A percentile compares a stretch with the other conserved stretches of the same genome.
These are phyloP conservation scores for Mucor indicus DNA, from an alignment of 371 early-diverging fungal species.

Conservation along the genomic window DNA sequence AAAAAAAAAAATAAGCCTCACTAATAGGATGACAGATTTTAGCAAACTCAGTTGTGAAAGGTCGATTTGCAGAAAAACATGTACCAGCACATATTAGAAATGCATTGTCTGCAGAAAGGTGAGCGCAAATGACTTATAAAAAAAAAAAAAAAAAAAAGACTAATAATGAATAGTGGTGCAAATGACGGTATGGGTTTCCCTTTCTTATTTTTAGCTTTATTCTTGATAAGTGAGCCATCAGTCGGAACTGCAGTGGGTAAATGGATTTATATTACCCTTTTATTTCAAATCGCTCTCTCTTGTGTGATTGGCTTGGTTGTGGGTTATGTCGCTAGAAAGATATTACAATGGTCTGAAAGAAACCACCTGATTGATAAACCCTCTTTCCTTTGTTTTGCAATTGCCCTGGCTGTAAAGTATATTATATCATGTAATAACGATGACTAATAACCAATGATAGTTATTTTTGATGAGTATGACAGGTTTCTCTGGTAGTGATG, in stretches of 20 bases:
- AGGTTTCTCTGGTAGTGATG: slow-evolving; percentile 80
- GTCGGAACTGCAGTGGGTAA: slow-evolving; percentile 68
- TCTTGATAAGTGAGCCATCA: slow-evolving; percentile 55
- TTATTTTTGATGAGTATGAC: slow-evolving; percentile 79
- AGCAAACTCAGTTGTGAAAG: slow-evolving; percentile 93
- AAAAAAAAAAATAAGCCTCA: background rate
- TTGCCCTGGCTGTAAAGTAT: slow-evolving; percentile 78
- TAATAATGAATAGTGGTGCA: slow-evolving; percentile 53
- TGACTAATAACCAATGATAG: slow-evolving; percentile 23
- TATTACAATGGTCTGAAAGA: slow-evolving; percentile 73
- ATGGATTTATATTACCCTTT: slow-evolving; percentile 75
- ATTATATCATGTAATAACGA: background rate
- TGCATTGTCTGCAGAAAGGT: slow-evolving; percentile 86
- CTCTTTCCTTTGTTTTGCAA: slow-evolving; percentile 83
- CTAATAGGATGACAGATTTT: slow-evolving; percentile 53
- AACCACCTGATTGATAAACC: slow-evolving; percentile 89
- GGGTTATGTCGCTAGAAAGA: slow-evolving; percentile 73
- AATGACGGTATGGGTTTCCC: slow-evolving; percentile 91
- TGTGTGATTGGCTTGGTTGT: slow-evolving; percentile 75
- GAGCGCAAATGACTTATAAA: background rate
- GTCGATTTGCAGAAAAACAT: slow-evolving; percentile 94
- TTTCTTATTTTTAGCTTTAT: slow-evolving; percentile 81
- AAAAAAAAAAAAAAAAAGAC: background rate
- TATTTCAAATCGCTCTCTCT: slow-evolving; percentile 78
- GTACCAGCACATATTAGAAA: slow-evolving; percentile 87